Base-by-base conservation (phyloP, 148 eudicot species). In the Persicaria tinctoria region DNA sequence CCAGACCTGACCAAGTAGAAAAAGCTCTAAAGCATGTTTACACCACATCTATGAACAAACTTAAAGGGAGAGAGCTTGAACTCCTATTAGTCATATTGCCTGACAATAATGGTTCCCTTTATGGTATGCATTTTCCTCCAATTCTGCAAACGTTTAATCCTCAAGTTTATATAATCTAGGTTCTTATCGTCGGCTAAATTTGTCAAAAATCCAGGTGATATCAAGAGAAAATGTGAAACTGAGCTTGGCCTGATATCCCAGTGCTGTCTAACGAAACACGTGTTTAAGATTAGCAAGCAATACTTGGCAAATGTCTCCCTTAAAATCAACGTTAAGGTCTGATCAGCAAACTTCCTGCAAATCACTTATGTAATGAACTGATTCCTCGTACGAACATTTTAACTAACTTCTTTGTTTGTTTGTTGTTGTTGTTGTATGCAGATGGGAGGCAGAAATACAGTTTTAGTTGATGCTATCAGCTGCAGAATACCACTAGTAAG, bases 371-470 rank as follows among this genome's bases (percentile, higher is more conserved):
- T 32, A 54, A 9, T 62, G 44, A 23, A 7, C 8, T 18, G 12
- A 12, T 47, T 57, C 41, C 54, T 27, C 3, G 32, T 32, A 46
- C 0, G 44, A 66, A 12, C 70, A 41, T 12, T 2, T 11, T 9
- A 46, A 60, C 12, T 41, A 1, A 11, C 38, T 66, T 66, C 38
- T 41, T 66, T 66, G 32, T 27, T 27, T 0, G n/a, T n/a, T 27
- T 27, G 38, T 32, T 32, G 38, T 1, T 32, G 41, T 32, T 32
- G 41, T 32, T 32, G 41, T 71, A 38, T 47, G 56, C 84, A 89
- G 93, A 89, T 87, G 93, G 93, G 93, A 46, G 93, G 93, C 68
- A 81, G 90, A 76, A 89, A 89, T 77, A 89, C 93, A 41, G 93
- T 89, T 62, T 87, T 89, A 47, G 54, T 89, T 82, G 93, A 89